Evolutionary conservation across 352 stramenopile species (phyloP).

Genomic region (Globisporangium heterothallicum): DNA sequence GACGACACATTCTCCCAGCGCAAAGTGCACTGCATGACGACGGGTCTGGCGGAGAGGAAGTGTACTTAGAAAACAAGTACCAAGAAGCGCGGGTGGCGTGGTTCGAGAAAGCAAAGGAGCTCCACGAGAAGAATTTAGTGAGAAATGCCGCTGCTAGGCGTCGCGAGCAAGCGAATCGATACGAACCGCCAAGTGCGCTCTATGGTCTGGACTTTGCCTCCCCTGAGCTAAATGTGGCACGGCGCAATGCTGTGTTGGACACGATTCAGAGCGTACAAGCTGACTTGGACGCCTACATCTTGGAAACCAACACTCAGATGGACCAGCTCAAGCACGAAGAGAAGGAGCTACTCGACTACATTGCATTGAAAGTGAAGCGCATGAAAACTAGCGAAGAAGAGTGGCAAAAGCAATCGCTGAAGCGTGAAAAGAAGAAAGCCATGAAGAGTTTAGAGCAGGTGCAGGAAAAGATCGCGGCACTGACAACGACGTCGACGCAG

Average conservation of each 20-base stretch:
- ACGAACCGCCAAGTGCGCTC: slow-evolving; percentile 27
- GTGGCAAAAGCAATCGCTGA: slow-evolving; percentile 79
- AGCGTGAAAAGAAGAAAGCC: slow-evolving; percentile 79
- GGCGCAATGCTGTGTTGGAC: slow-evolving; percentile 50
- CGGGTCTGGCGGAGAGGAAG: slow-evolving; percentile 33
- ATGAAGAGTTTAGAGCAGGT: slow-evolving; percentile 52
- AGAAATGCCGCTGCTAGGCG: slow-evolving; percentile 21
- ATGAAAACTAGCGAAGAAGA: slow-evolving; percentile 75
- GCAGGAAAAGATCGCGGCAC: slow-evolving; percentile 35
- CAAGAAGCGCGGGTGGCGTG: slow-evolving; percentile 41
- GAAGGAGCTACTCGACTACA: slow-evolving; percentile 66
- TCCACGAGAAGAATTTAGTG: slow-evolving; percentile 40
- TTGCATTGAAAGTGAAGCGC: slow-evolving; percentile 67
- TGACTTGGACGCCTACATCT: slow-evolving; percentile 51
- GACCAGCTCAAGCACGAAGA: slow-evolving; percentile 55
- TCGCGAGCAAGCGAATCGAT: slow-evolving; percentile 32
- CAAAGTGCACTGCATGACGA: slow-evolving; percentile 15
- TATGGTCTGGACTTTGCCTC: slow-evolving; percentile 65
- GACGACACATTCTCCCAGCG: slow-evolving; percentile 33
- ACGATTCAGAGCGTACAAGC: slow-evolving; percentile 39
- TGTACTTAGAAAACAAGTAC: slow-evolving; percentile 65
- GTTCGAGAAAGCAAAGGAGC: slow-evolving; percentile 25
- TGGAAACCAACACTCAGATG: slow-evolving; percentile 61
- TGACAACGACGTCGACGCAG: slow-evolving; percentile 41
- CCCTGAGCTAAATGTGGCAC: slow-evolving; percentile 54